These are phyloP conservation scores for Xylaria sp. DNA, from an alignment of 2,329 filamentous ascomycete species.

Conservation along the genomic window DNA sequence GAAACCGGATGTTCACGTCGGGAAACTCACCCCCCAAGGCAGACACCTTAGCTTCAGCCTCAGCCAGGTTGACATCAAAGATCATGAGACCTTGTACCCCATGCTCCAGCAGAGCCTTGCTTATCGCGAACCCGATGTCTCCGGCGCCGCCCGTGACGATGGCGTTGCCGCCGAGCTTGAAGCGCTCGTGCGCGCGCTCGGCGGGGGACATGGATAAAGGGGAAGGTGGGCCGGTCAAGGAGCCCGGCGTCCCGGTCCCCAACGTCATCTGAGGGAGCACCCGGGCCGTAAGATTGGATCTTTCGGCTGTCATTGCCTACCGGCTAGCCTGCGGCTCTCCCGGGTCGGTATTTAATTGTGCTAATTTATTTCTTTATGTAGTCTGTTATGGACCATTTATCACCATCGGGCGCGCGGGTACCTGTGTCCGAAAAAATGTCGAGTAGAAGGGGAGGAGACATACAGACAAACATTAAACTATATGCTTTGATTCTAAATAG, in stretches of 20 bases:
- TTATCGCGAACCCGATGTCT: slow-evolving; percentile 39
- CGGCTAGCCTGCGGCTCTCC: neutral
- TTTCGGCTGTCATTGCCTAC: slow-evolving; percentile 33
- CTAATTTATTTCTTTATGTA: neutral
- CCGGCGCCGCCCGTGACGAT: slow-evolving; percentile 43
- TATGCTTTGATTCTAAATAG: neutral
- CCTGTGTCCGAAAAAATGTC: neutral
- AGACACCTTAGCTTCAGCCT: slow-evolving; percentile 46
- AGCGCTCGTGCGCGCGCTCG: slow-evolving; percentile 36
- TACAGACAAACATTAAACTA: neutral
- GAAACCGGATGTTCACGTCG: slow-evolving; percentile 51
- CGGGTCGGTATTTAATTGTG: neutral
- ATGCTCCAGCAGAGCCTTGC: slow-evolving; percentile 41
- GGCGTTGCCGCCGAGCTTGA: slow-evolving; percentile 39
- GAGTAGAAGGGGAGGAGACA: neutral
- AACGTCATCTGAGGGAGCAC: slow-evolving; percentile 36
- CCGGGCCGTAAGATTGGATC: slow-evolving; percentile 35
- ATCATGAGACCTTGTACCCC: slow-evolving; percentile 41
- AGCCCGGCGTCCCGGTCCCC: slow-evolving; percentile 33
- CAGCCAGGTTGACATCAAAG: slow-evolving; percentile 39
- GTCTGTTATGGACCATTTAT: neutral
- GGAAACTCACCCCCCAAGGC: slow-evolving; percentile 61
- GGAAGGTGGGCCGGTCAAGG: slow-evolving; percentile 35
- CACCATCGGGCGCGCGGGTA: neutral
- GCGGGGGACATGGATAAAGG: slow-evolving; percentile 31